A percentile compares a stretch with the other conserved stretches of the same genome.
Evolutionary conservation across 2,329 filamentous ascomycete genomes (phyloP).

Genomic region (Graphilbum fragrans): DNA sequence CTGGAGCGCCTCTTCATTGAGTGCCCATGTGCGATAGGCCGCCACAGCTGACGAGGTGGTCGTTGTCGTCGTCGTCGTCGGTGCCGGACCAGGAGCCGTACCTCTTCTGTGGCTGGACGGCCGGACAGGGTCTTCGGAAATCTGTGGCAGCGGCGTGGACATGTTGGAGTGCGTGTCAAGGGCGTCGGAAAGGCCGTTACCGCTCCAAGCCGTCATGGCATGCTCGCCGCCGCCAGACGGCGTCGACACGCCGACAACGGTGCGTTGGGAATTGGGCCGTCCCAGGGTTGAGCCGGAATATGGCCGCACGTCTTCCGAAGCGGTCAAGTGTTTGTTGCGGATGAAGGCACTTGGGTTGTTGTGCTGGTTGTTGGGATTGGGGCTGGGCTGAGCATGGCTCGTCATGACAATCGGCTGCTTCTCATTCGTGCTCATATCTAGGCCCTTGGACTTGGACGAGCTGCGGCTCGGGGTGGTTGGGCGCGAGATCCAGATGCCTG

Average conservation of each 20-base stretch:
- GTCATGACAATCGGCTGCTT: too few species aligned
- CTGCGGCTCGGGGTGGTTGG: constrained; percentile 26
- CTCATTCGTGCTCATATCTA: too few species aligned
- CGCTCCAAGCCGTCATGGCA: too few species aligned
- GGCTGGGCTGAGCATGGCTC: too few species aligned
- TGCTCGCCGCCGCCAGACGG: too few species aligned
- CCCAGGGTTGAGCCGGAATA: constrained; percentile 4
- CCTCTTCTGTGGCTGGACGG: background rate
- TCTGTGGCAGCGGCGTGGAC: constrained; percentile 10
- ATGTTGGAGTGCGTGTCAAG: constrained; percentile 5
- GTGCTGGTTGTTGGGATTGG: constrained; percentile 2
- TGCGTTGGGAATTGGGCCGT: background rate
- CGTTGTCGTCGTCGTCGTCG: background rate
- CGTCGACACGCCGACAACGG: constrained; percentile 4
- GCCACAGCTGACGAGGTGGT: background rate
- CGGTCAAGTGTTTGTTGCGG: background rate
- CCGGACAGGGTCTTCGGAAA: constrained; percentile 7
- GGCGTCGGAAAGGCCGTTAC: background rate
- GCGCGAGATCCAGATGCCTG: constrained; percentile 68
- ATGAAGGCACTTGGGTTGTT: background rate
- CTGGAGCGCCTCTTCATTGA: constrained; percentile 17
- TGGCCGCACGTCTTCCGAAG: background rate
- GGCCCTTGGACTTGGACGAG: constrained; percentile 9
- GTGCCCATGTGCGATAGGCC: background rate
- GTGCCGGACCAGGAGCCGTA: background rate